Evolutionary conservation across 192 early-diverging fungal species (phyloP).

Genomic region (Coemansia sp.): DNA sequence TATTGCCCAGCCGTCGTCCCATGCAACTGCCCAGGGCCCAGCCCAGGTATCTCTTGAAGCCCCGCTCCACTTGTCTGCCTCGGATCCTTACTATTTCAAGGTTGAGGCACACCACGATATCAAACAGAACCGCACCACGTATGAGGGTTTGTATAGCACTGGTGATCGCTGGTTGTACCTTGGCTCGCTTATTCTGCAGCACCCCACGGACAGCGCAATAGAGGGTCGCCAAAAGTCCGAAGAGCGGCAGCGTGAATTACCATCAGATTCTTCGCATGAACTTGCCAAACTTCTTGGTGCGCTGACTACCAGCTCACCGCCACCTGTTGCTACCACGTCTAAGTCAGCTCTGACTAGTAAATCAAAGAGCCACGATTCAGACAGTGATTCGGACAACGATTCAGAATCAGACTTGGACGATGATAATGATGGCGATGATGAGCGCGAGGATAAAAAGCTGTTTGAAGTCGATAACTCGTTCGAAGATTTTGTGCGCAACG

Average conservation of each 20-base stretch:
- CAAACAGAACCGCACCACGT: conserved; percentile 36
- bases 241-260: neutral
- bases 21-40: conserved; percentile 17
- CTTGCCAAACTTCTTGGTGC: neutral
- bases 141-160: conserved; percentile 40
- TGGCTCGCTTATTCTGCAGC: conserved; percentile 41
- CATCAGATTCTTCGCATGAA: too few relatives aligned
- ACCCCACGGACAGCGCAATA: conserved; percentile 10
- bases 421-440: neutral
- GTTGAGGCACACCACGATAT: conserved; percentile 48
- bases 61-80: conserved; percentile 13
- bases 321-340: neutral
- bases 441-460: neutral
- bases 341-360: too few relatives aligned
- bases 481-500: neutral
- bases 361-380: too few relatives aligned
- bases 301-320: neutral
- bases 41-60: conserved; percentile 26
- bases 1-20: conserved; percentile 10
- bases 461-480: neutral
- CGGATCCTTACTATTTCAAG: conserved; percentile 36
- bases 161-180: conserved; percentile 38
- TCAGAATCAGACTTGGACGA: neutral
- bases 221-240: neutral
- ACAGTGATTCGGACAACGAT: neutral